Conservation (phyloP, 345 rosid species). For the Turnera subulata region DNA sequence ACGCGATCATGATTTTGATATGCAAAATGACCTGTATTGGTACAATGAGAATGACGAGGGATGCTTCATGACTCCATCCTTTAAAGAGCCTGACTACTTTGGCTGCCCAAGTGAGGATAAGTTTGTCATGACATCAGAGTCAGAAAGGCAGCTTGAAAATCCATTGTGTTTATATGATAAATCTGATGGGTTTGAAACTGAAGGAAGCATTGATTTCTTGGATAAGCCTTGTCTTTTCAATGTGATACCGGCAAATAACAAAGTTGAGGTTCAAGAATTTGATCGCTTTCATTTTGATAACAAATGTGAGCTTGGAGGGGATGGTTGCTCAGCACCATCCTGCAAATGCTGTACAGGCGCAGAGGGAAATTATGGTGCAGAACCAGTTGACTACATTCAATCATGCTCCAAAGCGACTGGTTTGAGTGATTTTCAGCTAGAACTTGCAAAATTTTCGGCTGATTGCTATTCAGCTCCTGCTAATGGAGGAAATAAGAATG, state of each 20-base stretch:
- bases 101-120: conserved; percentile 71
- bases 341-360: conserved; percentile 22
- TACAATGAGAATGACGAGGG: conserved; percentile 63
- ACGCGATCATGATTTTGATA: conserved; percentile 56
- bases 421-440: conserved; percentile 18
- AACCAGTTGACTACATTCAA: conserved; percentile 12
- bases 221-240: conserved; percentile 51
- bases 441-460: conserved; percentile 13
- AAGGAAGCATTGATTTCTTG: conserved; percentile 37
- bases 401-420: conserved; percentile 23
- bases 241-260: conserved; percentile 13
- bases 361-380: conserved; percentile 14
- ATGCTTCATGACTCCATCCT: conserved; percentile 63
- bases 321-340: conserved; percentile 16
- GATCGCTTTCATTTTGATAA: conserved; percentile 30
- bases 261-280: conserved; percentile 16
- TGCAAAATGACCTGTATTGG: conserved; percentile 58
- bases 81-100: conserved; percentile 51
- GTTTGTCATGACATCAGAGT: conserved; percentile 49
- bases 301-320: conserved; percentile 12
- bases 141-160: conserved; percentile 37
- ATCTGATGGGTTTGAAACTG: conserved; percentile 40
- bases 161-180: conserved; percentile 27
- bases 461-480: conserved; percentile 15
- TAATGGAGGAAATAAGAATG: conserved; percentile 5